A percentile compares a stretch with the other conserved stretches of the same genome.
Evolutionary conservation across 2,329 filamentous ascomycete species (phyloP).

Genomic region (Myrmaecium sp.): DNA sequence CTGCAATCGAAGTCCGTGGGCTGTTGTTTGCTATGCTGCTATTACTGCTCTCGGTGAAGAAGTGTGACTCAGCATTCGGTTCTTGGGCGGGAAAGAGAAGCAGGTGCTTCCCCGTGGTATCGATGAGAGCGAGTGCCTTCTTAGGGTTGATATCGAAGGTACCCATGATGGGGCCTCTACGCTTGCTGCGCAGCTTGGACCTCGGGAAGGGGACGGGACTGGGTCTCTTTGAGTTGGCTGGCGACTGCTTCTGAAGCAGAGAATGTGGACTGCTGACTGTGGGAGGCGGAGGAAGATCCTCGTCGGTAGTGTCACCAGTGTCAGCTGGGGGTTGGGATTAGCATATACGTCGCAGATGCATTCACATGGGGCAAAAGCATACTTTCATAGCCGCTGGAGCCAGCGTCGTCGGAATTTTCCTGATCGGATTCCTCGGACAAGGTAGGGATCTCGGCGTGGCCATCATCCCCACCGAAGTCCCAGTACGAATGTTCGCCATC

Average conservation of each 20-base stretch:
- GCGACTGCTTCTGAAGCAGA: conserved; percentile 15
- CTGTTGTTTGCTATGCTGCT: conserved; percentile 23
- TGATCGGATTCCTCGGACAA: conserved; percentile 23
- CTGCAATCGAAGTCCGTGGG: conserved; percentile 18
- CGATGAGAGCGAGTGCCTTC: conserved; percentile 16
- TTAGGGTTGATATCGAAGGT: conserved; percentile 15
- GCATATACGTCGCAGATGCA: conserved; percentile 15
- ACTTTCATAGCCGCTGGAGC: conserved; percentile 42
- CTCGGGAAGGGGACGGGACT: conserved; percentile 21
- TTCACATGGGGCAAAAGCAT: conserved; percentile 19
- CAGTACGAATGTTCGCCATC: conserved; percentile 37
- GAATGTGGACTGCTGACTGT: conserved; percentile 31
- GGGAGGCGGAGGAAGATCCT: conserved; percentile 33
- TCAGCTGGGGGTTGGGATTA: conserved; percentile 34
- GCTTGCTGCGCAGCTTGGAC: conserved; percentile 6
- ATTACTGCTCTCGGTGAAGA: conserved; percentile 18
- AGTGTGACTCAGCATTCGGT: conserved; percentile 1
- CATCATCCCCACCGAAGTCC: conserved; percentile 40
- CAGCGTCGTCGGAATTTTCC: conserved; percentile 26
- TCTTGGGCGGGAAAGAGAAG: conserved; percentile 4
- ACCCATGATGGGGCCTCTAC: conserved; percentile 14
- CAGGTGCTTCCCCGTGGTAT: conserved; percentile 14
- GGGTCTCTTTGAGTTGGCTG: conserved; percentile 20
- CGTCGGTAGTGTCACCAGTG: conserved; percentile 44
- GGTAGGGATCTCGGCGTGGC: conserved; percentile 17